Base-by-base conservation (phyloP, 2,329 filamentous ascomycete species). In the Whalleya microplaca region DNA sequence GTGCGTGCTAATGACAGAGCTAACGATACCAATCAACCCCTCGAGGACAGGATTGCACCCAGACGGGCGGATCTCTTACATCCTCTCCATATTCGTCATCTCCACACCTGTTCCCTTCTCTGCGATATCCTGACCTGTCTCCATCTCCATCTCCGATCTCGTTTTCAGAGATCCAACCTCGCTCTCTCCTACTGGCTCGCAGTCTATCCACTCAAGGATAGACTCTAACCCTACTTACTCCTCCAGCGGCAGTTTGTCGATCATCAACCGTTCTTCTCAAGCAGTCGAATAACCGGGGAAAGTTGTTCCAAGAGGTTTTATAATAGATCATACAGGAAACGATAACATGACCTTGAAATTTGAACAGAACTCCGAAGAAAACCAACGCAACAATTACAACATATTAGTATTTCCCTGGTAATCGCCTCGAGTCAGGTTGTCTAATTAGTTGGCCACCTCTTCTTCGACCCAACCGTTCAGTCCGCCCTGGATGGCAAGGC, bases 401-500 rank as follows among this genome's bases (percentile, higher is more conserved):
- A 73, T 73, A 75, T 73, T 76, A 72, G 59, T 65, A 64, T 69
- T 73, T 72, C 66, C 70, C 64, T 49, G 20, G 27, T 56, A 58
- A 21, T 60, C 50, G 52, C 55, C 54, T 53, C n/a, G 47, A 56
- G 45, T 45, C 44, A 43, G 29, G 41, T 53, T 45, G 47, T 50
- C 23, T 44, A 48, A 57, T 75, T 73, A 86, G 74, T 86, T 86
- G 56, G 81, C 80, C 62, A 86, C 82, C 71, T 86, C 84, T 70
- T 88, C 85, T 72, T 88, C 85, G 37, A 84, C 84, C 86, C 86
- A 89, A 52, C 85, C 85, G 63, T 87, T 87, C 64, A 88, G 72
- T 6, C 83, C 83, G 59, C 84, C 81, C 68, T 87, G 84, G 52
- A 88, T 86, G 40, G 83, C 84, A 12, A 88, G 77, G 23, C 84